These are phyloP conservation scores for Suhomyces ambrosiae DNA, from an alignment of 1,139 yeast species.

Conservation along the genomic window DNA sequence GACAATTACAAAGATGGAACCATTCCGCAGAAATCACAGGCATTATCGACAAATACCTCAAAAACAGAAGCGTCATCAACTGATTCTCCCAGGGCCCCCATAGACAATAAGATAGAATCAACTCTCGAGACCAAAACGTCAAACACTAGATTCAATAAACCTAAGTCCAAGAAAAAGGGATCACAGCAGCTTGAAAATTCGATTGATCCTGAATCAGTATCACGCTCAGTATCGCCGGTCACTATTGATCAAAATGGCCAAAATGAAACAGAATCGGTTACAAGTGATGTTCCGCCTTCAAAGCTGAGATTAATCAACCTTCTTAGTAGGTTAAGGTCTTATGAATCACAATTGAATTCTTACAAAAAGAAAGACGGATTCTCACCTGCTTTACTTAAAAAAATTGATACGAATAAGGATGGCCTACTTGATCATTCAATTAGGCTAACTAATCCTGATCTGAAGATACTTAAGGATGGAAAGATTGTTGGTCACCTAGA, in stretches of 20 bases:
- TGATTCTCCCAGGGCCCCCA: too few species aligned
- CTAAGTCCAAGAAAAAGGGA: not conserved
- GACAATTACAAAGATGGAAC: too few species aligned
- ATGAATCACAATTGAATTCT: constrained; percentile 4
- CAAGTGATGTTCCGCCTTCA: constrained; percentile 1
- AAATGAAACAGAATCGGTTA: not conserved
- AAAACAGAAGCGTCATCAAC: too few species aligned
- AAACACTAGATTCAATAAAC: not conserved
- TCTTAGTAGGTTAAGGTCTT: constrained; percentile 2
- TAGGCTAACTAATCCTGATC: not conserved
- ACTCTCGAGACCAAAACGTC: not conserved
- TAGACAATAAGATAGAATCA: too few species aligned
- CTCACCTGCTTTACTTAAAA: not conserved
- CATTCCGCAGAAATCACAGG: too few species aligned
- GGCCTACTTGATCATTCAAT: constrained; percentile 6
- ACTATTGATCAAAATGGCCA: not conserved
- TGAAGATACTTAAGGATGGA: not conserved
- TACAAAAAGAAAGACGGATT: constrained; percentile 1
- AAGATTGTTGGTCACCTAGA: not conserved
- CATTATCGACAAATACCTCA: too few species aligned
- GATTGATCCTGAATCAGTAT: constrained; percentile 1
- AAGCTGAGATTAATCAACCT: constrained; percentile 5
- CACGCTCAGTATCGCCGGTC: constrained; percentile 1
- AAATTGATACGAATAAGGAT: not conserved
- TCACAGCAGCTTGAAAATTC: not conserved